Percentiles rank a stretch among this genome's conserved stretches.
Evolutionary conservation across 352 stramenopile species (phyloP).

Genomic region (Phytopythium chamaehyphon): DNA sequence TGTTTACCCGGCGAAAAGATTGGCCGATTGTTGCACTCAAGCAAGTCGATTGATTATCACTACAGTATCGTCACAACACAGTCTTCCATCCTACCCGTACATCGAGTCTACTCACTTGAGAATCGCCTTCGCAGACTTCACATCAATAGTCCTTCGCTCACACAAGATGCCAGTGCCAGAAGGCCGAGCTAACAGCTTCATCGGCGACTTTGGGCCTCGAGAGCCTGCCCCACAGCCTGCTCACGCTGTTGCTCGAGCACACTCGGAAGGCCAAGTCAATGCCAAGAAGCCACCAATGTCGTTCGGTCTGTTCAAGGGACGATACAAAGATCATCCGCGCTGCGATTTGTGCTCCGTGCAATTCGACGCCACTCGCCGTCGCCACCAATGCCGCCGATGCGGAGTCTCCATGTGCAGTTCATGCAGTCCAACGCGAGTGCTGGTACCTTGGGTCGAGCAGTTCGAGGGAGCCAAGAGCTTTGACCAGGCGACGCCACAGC

Average conservation of each 20-base stretch:
- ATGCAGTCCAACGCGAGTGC: constrained; percentile 49
- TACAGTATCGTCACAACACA: too few relatives aligned
- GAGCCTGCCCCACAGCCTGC: background rate
- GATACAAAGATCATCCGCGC: constrained; percentile 57
- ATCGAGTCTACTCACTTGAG: too few relatives aligned
- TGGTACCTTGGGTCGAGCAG: constrained; percentile 50
- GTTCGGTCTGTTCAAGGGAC: constrained; percentile 28
- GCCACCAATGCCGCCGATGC: constrained; percentile 61
- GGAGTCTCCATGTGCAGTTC: constrained; percentile 49
- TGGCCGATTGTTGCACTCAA: too few relatives aligned
- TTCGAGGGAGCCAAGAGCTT: constrained; percentile 46
- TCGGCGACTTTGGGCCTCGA: background rate
- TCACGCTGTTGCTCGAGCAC: background rate
- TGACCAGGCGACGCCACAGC: constrained; percentile 48
- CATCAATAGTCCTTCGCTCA: background rate
- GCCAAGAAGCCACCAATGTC: background rate
- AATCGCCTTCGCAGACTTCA: too few relatives aligned
- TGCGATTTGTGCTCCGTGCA: constrained; percentile 57
- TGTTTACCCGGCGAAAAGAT: too few relatives aligned
- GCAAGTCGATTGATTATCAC: too few relatives aligned
- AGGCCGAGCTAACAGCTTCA: constrained; percentile 4
- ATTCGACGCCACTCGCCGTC: constrained; percentile 60
- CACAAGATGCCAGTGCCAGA: background rate
- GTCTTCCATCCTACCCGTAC: too few relatives aligned
- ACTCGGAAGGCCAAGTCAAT: background rate